Percentiles rank a stretch among this genome's conserved stretches.
These are phyloP conservation scores for Paramecium bursaria DNA, from an alignment of 73 alveolate genomes.

Conservation along the genomic window DNA sequence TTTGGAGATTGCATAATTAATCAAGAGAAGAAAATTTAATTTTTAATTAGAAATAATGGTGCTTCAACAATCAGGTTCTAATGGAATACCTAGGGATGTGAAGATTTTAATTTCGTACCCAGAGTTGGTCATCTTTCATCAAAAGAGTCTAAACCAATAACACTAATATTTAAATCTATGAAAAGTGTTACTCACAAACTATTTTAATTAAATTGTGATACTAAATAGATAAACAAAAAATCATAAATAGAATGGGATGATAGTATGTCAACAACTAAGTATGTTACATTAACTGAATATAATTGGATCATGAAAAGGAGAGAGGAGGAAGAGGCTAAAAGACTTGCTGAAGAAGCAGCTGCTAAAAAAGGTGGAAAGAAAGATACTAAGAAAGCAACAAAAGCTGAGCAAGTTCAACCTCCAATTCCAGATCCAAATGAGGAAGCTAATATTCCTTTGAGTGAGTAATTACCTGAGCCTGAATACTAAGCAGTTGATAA, in stretches of 20 bases:
- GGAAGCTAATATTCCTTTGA: conserved; percentile 93
- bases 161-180: conserved; percentile 85
- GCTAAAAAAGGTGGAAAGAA: conserved; percentile 88
- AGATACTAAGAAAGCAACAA: conserved; percentile 88
- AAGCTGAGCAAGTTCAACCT: conserved; percentile 60
- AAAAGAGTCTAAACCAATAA: conserved; percentile 86
- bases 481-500: conserved; percentile 87
- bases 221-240: conserved; percentile 85
- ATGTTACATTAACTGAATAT: conserved; percentile 93
- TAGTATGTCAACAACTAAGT: conserved; percentile 85
- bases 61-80: conserved; percentile 89
- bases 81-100: conserved; percentile 91
- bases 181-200: conserved; percentile 86
- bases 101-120: conserved; percentile 90
- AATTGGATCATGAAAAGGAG: conserved; percentile 90
- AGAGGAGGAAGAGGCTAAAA: conserved; percentile 94
- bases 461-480: conserved; percentile 95
- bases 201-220: conserved; percentile 87
- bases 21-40: conserved; percentile 80
- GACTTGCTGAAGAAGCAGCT: conserved; percentile 96
- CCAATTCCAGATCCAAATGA: conserved; percentile 80
- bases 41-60: conserved; percentile 87
- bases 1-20: conserved; percentile 97
- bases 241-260: conserved; percentile 97
- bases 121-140: conserved; percentile 92